A percentile compares a stretch with the other conserved stretches of the same genome.
Evolutionary conservation across 2,329 filamentous ascomycete species (phyloP).

Genomic region (Chrysosporium queenslandicum): DNA sequence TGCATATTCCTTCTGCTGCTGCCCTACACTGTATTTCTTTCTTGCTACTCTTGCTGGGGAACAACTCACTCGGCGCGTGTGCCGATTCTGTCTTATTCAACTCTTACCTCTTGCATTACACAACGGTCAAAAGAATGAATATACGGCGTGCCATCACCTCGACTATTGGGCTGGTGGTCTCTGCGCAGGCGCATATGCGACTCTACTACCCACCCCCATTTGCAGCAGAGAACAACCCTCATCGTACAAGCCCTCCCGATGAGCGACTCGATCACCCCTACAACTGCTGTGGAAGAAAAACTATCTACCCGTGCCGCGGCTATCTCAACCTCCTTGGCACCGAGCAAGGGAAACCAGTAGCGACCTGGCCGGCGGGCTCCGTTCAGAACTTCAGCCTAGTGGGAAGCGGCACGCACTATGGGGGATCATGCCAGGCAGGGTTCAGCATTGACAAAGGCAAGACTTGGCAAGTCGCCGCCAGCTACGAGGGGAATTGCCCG

Average conservation of each 20-base stretch:
- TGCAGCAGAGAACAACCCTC: constrained; percentile 38
- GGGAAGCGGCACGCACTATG: constrained; percentile 36
- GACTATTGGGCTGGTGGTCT: not conserved
- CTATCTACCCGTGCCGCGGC: constrained; percentile 34
- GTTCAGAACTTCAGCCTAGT: constrained; percentile 31
- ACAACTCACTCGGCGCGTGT: too few species aligned
- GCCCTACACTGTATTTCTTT: too few species aligned
- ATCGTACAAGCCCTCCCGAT: constrained; percentile 29
- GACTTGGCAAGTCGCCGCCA: constrained; percentile 38
- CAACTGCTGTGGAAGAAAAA: constrained; percentile 36
- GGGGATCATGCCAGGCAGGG: constrained; percentile 41
- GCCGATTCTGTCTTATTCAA: not conserved
- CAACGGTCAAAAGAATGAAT: not conserved
- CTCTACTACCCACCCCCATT: constrained; percentile 37
- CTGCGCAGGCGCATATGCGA: constrained; percentile 33
- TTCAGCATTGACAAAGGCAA: constrained; percentile 36
- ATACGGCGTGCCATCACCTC: not conserved
- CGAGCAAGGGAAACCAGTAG: constrained; percentile 34
- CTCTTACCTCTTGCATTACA: constrained; percentile 10
- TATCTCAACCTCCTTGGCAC: constrained; percentile 38
- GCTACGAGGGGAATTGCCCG: constrained; percentile 41
- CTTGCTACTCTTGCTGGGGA: too few species aligned
- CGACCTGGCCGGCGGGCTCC: constrained; percentile 36
- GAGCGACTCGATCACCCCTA: constrained; percentile 37
- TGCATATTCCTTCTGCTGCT: too few species aligned